Evolutionary conservation across 108 stramenopile genomes (phyloP).

Genomic region (Pseudonitzschia pungens): DNA sequence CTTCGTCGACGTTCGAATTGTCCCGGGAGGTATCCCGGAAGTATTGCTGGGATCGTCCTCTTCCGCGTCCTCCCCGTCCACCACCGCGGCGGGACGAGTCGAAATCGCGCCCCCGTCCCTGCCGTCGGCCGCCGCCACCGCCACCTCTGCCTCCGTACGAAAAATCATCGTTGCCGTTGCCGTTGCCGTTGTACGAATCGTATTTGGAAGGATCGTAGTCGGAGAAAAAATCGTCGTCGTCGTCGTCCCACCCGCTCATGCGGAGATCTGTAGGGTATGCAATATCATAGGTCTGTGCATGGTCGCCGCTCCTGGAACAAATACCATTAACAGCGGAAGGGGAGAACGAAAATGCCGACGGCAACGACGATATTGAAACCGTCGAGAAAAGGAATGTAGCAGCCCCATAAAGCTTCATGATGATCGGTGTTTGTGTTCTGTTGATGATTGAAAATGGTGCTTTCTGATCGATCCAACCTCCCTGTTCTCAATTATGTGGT

Average conservation of each 20-base stretch:
- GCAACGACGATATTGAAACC: background rate
- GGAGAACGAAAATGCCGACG: slow-evolving; percentile 1
- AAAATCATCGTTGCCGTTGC: slow-evolving; percentile 12
- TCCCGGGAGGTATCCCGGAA: slow-evolving; percentile 52
- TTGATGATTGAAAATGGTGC: background rate
- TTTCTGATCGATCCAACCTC: background rate
- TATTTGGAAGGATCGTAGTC: slow-evolving; percentile 44
- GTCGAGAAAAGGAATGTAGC: background rate
- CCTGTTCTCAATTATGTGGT: background rate
- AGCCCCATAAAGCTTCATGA: background rate
- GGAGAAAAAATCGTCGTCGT: slow-evolving; percentile 45
- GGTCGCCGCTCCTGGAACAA: background rate
- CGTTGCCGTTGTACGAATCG: slow-evolving; percentile 8
- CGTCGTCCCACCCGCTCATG: slow-evolving; percentile 16
- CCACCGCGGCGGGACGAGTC: background rate
- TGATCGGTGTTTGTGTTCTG: background rate
- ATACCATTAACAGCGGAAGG: background rate
- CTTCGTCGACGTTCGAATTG: slow-evolving; percentile 48
- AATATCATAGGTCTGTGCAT: background rate
- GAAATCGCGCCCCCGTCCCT: background rate
- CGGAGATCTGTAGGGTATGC: background rate
- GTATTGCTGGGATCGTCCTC: slow-evolving; percentile 49
- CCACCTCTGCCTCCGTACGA: slow-evolving; percentile 30
- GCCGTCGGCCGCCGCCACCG: slow-evolving; percentile 26
- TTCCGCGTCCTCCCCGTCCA: background rate